Evolutionary conservation across 345 rosid species (phyloP).

Genomic region (Eucalyptus coolabah): DNA sequence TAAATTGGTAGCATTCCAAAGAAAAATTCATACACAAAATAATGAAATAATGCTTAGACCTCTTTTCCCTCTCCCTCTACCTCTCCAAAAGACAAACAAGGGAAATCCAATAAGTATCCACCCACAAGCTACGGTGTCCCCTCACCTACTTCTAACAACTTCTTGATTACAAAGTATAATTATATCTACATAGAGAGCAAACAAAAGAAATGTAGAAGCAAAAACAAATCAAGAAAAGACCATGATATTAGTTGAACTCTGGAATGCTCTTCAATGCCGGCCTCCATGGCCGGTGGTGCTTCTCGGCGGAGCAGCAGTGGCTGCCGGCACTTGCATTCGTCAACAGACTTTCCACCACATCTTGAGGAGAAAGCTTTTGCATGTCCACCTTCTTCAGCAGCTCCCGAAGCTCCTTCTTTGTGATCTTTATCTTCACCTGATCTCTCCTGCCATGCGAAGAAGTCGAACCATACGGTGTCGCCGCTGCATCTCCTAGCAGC

Average conservation of each 20-base stretch:
- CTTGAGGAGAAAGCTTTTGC: conserved; percentile 28
- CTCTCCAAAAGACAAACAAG: not conserved
- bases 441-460: not conserved
- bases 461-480: not conserved
- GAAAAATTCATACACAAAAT: not conserved
- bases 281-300: conserved; percentile 35
- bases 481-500: not conserved
- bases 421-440: conserved; percentile 58
- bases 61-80: not conserved
- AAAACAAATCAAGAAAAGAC: not conserved
- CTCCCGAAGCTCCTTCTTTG: conserved; percentile 56
- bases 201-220: not conserved
- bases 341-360: conserved; percentile 10
- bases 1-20: not conserved
- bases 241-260: conserved; percentile 26
- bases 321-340: not conserved
- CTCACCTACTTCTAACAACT: not conserved
- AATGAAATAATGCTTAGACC: not conserved
- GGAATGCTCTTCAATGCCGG: conserved; percentile 70
- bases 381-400: conserved; percentile 20
- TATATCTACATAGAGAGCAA: not conserved
- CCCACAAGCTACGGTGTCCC: not conserved
- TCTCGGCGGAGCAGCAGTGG: not conserved
- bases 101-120: not conserved
- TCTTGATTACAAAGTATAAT: not conserved